These are phyloP conservation scores for Phaeoacremonium minimum DNA, from an alignment of 2,329 filamentous ascomycete genomes.

Conservation along the genomic window DNA sequence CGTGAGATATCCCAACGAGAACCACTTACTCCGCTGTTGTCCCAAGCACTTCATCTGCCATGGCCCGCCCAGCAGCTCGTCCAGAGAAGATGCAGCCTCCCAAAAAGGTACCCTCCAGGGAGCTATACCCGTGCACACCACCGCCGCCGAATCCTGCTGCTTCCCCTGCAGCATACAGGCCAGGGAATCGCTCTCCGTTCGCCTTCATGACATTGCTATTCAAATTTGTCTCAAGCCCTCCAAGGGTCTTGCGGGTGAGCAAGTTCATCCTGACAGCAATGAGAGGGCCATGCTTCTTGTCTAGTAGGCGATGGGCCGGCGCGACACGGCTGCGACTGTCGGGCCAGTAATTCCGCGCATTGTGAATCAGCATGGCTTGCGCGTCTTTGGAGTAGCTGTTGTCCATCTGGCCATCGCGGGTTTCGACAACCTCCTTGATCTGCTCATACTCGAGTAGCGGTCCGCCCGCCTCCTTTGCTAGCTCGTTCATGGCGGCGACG, in stretches of 20 bases:
- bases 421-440: slow-evolving; percentile 42
- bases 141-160: slow-evolving; percentile 58
- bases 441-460: slow-evolving; percentile 39
- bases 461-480: slow-evolving; percentile 40
- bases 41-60: slow-evolving; percentile 40
- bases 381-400: slow-evolving; percentile 57
- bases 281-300: slow-evolving; percentile 51
- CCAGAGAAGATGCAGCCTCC: slow-evolving; percentile 62
- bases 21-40: no score
- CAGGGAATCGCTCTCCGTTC: slow-evolving; percentile 44
- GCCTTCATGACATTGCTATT: slow-evolving; percentile 48
- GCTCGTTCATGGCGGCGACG: slow-evolving; percentile 54
- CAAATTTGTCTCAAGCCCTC: slow-evolving; percentile 56
- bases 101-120: slow-evolving; percentile 58
- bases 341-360: slow-evolving; percentile 50
- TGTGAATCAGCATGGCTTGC: slow-evolving; percentile 58
- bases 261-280: slow-evolving; percentile 59
- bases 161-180: slow-evolving; percentile 57
- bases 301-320: slow-evolving; percentile 47
- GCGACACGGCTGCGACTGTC: slow-evolving; percentile 48
- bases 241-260: slow-evolving; percentile 56
- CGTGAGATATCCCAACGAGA: no score
- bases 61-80: slow-evolving; percentile 48
- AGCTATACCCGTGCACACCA: slow-evolving; percentile 58
- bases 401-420: slow-evolving; percentile 50